These are phyloP conservation scores for Paramecium primaurelia DNA, from an alignment of 73 alveolate genomes.

Conservation along the genomic window DNA sequence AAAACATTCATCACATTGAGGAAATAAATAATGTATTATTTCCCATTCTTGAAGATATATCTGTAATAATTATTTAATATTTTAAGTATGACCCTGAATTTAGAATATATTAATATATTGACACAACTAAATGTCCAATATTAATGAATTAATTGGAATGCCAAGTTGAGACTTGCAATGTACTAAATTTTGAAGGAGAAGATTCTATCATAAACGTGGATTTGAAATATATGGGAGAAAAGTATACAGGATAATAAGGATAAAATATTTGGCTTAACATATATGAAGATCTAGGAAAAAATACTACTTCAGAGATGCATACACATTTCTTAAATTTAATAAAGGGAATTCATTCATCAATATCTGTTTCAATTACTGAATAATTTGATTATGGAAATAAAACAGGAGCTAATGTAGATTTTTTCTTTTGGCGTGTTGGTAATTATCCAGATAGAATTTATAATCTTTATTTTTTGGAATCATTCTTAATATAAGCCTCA, in stretches of 20 bases:
- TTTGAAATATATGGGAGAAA: background rate
- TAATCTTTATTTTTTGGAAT: background rate
- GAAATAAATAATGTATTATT: background rate
- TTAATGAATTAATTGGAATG: background rate
- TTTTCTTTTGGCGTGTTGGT: constrained; percentile 1
- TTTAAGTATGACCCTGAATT: background rate
- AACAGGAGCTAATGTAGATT: background rate
- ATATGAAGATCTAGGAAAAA: background rate
- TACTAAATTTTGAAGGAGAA: background rate
- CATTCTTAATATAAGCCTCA: background rate
- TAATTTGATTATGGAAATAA: background rate
- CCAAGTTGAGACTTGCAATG: background rate
- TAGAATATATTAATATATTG: background rate
- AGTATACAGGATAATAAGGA: background rate
- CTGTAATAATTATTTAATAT: background rate
- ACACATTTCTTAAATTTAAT: background rate
- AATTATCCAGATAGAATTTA: background rate
- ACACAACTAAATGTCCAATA: background rate
- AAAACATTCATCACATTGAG: background rate
- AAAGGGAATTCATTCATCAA: constrained; percentile 5
- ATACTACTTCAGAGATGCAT: background rate
- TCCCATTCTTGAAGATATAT: background rate
- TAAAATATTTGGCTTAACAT: background rate
- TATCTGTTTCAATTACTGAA: background rate
- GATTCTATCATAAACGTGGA: background rate